A percentile compares a stretch with the other conserved stretches of the same genome.
Evolutionary conservation across 2,329 filamentous ascomycete genomes (phyloP).

Genomic region (Sphaerostilbella broomeana): DNA sequence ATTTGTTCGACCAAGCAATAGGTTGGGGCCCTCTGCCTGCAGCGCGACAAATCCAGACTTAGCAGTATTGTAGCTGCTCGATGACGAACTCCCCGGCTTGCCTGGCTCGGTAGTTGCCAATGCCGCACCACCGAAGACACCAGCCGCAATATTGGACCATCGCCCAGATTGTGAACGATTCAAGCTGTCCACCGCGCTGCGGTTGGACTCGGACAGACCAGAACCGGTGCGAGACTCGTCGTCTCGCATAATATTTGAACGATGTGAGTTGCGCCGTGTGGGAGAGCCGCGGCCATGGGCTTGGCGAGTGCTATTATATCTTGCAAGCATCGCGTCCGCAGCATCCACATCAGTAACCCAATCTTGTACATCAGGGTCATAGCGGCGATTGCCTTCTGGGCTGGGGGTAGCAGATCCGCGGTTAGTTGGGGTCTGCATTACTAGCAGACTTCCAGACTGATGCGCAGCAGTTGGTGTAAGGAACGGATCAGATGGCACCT

Average conservation of each 20-base stretch:
- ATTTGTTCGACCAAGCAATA: constrained; percentile 33
- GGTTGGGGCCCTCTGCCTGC: constrained; percentile 45
- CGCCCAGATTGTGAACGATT: constrained; percentile 30
- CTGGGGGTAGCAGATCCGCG: constrained; percentile 34
- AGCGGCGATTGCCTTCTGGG: constrained; percentile 30
- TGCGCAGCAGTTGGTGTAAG: constrained; percentile 33
- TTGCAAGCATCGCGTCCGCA: constrained; percentile 45
- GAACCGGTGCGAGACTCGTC: constrained; percentile 50
- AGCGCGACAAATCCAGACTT: constrained; percentile 45
- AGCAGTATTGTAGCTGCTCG: constrained; percentile 47
- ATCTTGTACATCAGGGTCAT: constrained; percentile 49
- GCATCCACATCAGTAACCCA: constrained; percentile 53
- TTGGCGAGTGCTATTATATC: constrained; percentile 30
- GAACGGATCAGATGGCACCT: constrained; percentile 43
- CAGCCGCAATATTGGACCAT: constrained; percentile 28
- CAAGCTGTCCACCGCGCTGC: constrained; percentile 38
- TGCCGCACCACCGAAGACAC: constrained; percentile 23
- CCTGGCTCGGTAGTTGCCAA: constrained; percentile 22
- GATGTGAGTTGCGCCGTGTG: constrained; percentile 31
- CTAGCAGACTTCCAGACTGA: constrained; percentile 14
- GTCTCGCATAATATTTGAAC: constrained; percentile 30
- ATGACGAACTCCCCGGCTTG: constrained; percentile 35
- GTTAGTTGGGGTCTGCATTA: constrained; percentile 23
- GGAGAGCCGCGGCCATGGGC: constrained; percentile 32
- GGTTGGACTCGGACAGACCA: constrained; percentile 49